phyloP scores from a whole-genome alignment of 139 green algal genomes.

The Edaphochlamys debaryana region DNA sequence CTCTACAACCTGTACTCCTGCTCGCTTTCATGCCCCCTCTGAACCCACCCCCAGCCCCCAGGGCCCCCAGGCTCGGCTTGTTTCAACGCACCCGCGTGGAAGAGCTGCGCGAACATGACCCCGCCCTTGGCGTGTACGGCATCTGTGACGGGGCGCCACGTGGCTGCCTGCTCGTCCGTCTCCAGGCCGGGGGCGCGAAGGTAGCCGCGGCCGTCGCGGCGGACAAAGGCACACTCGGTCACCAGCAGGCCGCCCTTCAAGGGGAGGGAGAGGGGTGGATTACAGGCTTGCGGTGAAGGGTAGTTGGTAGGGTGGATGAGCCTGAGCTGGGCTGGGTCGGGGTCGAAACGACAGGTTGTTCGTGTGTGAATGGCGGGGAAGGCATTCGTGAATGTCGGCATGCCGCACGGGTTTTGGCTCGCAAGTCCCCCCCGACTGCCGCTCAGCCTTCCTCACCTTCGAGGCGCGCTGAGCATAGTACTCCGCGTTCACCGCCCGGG shows the following conservation, averaged over 20 bases:
- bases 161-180: constrained; percentile 24
- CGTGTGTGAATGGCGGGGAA: background rate
- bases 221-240: constrained; percentile 8
- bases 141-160: constrained; percentile 11
- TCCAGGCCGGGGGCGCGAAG: constrained; percentile 16
- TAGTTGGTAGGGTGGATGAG: background rate
- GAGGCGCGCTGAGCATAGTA: constrained; percentile 44
- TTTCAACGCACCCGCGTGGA: constrained; percentile 43
- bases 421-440: too few species aligned
- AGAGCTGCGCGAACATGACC: constrained; percentile 36
- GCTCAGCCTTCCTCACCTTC: background rate
- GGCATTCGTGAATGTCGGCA: too few species aligned
- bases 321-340: background rate
- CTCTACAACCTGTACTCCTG: too few species aligned
- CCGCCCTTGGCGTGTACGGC: constrained; percentile 33
- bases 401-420: too few species aligned
- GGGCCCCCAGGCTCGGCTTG: too few species aligned
- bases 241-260: constrained; percentile 18
- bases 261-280: background rate
- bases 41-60: too few species aligned
- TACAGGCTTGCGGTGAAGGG: too few species aligned
- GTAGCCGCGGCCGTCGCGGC: constrained; percentile 4
- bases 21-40: too few species aligned
- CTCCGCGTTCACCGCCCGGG: background rate
- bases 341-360: background rate